A percentile compares a stretch with the other conserved stretches of the same genome.
phyloP scores from a whole-genome alignment of 2,329 filamentous ascomycete species.

The Sporothrix variecibatus region DNA sequence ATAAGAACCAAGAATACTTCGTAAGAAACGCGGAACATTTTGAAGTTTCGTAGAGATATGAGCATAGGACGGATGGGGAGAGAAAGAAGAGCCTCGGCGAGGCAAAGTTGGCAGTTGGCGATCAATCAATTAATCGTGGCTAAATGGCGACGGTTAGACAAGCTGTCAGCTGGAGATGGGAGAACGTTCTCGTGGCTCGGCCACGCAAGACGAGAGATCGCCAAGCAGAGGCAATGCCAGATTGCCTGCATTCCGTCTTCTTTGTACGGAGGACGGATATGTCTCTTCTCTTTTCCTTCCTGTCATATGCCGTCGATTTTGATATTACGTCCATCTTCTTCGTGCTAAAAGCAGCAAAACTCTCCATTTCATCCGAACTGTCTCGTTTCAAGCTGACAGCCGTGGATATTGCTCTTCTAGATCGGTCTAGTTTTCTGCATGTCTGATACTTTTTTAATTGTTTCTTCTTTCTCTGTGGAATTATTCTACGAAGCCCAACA shows the following conservation, averaged over 20 bases:
- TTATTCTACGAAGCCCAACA: neutral
- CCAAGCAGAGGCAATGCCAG: neutral
- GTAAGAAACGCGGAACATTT: neutral
- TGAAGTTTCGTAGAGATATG: neutral
- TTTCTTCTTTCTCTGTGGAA: neutral
- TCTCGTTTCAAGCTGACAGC: neutral
- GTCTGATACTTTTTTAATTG: neutral
- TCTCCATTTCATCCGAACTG: slow-evolving; percentile 2
- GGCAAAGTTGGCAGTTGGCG: neutral
- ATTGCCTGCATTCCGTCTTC: neutral
- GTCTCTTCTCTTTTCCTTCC: neutral
- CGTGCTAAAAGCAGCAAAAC: neutral
- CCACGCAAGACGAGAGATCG: neutral
- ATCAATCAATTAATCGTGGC: slow-evolving; percentile 15
- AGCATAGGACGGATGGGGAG: neutral
- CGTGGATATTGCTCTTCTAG: neutral
- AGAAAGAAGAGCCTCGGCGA: neutral
- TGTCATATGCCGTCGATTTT: neutral
- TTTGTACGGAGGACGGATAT: too few species aligned
- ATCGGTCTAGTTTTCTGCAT: neutral
- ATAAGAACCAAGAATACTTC: neutral
- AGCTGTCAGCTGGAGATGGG: neutral
- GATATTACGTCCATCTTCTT: neutral
- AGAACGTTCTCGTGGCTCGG: neutral
- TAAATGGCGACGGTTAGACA: slow-evolving; percentile 1